Conservation (phyloP, 2,329 filamentous ascomycete genomes). For the Rasamsonia emersonii region DNA sequence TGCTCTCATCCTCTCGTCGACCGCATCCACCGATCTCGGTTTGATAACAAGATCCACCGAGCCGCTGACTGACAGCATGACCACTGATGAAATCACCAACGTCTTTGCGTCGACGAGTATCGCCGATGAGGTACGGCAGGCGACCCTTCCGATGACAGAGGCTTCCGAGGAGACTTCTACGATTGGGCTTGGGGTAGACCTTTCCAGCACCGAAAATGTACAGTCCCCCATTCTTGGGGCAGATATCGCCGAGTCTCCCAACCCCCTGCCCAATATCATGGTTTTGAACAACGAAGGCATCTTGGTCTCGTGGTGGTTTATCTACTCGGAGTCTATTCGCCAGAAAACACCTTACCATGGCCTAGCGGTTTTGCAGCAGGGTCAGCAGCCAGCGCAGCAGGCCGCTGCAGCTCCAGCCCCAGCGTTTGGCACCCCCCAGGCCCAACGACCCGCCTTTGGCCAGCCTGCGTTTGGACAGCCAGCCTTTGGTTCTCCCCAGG, state of each 20-base stretch:
- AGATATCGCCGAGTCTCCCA: constrained; percentile 68
- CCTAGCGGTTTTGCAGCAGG: constrained; percentile 39
- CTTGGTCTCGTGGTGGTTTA: constrained; percentile 79
- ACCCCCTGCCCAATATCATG: constrained; percentile 75
- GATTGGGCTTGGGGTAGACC: constrained; percentile 71
- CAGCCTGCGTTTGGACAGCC: constrained; percentile 23
- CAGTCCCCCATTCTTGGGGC: constrained; percentile 67
- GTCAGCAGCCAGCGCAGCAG: constrained; percentile 12
- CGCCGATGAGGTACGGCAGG: constrained; percentile 64
- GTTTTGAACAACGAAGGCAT: constrained; percentile 83
- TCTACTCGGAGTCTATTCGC: constrained; percentile 80
- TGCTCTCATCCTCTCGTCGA: constrained; percentile 72
- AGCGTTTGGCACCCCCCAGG: constrained; percentile 9
- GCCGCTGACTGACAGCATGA: constrained; percentile 54
- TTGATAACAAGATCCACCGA: constrained; percentile 66
- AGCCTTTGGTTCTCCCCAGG: constrained; percentile 10
- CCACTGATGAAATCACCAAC: constrained; percentile 51
- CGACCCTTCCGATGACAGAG: constrained; percentile 64
- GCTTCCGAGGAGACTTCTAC: constrained; percentile 61
- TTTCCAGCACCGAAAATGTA: constrained; percentile 75
- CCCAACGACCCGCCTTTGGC: constrained; percentile 8
- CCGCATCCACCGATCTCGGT: constrained; percentile 69
- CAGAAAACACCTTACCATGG: constrained; percentile 65
- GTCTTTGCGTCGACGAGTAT: constrained; percentile 67
- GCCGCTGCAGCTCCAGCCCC: constrained; percentile 9